A percentile compares a stretch with the other conserved stretches of the same genome.
phyloP scores from a whole-genome alignment of 148 eudicot species.

The Vaccinium myrtillus region DNA sequence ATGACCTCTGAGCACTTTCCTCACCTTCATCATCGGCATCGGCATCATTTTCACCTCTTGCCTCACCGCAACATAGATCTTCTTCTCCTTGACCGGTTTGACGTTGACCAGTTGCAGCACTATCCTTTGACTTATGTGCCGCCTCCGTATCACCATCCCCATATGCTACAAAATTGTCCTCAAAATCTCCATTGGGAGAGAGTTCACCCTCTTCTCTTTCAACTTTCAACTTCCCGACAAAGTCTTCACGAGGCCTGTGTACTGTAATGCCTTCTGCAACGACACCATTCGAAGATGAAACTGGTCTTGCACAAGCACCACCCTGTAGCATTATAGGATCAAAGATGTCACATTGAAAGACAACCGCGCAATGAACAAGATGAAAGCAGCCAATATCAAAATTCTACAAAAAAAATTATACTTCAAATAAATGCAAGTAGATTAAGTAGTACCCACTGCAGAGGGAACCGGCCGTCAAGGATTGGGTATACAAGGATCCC shows the following conservation, averaged over 20 bases:
- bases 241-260: conserved; percentile 33
- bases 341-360: not conserved
- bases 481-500: not conserved
- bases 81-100: conserved; percentile 30
- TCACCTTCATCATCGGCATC: conserved; percentile 54
- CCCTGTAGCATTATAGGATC: conserved; percentile 34
- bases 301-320: conserved; percentile 40
- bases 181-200: conserved; percentile 67
- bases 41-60: conserved; percentile 19
- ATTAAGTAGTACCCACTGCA: not conserved
- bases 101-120: conserved; percentile 29
- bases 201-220: conserved; percentile 91
- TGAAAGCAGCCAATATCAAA: not conserved
- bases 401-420: not conserved
- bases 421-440: not conserved
- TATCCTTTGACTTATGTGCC: conserved; percentile 34
- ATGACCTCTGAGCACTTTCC: conserved; percentile 61
- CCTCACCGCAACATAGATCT: conserved; percentile 25
- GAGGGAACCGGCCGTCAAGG: too few species aligned
- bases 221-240: conserved; percentile 37
- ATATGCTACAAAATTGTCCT: conserved; percentile 50
- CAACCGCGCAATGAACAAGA: not conserved
- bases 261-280: conserved; percentile 31
- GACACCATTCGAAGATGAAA: conserved; percentile 34
- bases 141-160: conserved; percentile 35